Conservation (phyloP, 2,329 filamentous ascomycete genomes). For the Endothia cerciana region DNA sequence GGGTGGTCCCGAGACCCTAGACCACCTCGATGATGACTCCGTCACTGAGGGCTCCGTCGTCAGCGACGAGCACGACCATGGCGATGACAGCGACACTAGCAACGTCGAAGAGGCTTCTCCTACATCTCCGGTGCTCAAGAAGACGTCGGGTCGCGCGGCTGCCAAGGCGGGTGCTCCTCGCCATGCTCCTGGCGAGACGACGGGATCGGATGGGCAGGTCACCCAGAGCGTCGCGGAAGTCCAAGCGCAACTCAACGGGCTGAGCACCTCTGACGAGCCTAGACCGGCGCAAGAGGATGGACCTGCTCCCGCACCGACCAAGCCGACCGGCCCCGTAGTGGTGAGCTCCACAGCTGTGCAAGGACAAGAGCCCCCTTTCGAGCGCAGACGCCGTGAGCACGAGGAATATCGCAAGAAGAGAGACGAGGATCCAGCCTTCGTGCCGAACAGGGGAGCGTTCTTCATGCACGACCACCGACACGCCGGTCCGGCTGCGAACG, state of each 20-base stretch:
- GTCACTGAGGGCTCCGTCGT: slow-evolving; percentile 65
- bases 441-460: slow-evolving; percentile 91
- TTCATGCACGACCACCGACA: slow-evolving; percentile 96
- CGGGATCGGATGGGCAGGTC: slow-evolving; percentile 31
- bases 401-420: slow-evolving; percentile 88
- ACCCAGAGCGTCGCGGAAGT: slow-evolving; percentile 49
- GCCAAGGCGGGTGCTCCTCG: slow-evolving; percentile 39
- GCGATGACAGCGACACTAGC: slow-evolving; percentile 67
- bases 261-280: slow-evolving; percentile 50
- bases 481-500: slow-evolving; percentile 75
- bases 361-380: slow-evolving; percentile 62
- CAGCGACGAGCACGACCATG: slow-evolving; percentile 64
- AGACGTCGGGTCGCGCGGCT: slow-evolving; percentile 47
- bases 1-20: slow-evolving; percentile 56
- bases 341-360: slow-evolving; percentile 58
- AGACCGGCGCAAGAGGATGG: slow-evolving; percentile 51
- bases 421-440: slow-evolving; percentile 89
- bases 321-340: slow-evolving; percentile 54
- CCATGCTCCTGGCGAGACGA: slow-evolving; percentile 28
- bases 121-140: slow-evolving; percentile 47
- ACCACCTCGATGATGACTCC: slow-evolving; percentile 65
- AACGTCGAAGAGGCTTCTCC: slow-evolving; percentile 62
- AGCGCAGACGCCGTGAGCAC: slow-evolving; percentile 80
- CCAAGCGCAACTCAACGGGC: slow-evolving; percentile 61
- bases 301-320: slow-evolving; percentile 43